Base-by-base conservation (phyloP, 192 early-diverging fungal genomes). In the Chytriomyces hyalinus region DNA sequence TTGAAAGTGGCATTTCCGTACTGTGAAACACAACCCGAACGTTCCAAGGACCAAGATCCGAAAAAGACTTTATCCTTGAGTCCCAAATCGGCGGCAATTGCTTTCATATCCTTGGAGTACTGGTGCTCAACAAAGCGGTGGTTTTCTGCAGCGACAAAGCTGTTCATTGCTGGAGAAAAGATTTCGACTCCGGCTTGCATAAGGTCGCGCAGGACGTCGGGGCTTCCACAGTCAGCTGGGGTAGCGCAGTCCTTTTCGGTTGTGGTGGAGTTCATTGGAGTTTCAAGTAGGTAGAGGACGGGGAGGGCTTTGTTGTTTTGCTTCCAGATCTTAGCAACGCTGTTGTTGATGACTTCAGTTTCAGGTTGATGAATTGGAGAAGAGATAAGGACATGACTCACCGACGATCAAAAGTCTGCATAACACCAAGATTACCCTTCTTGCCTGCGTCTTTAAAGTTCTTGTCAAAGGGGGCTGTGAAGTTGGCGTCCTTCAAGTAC, bases 21-120 rank as follows among this genome's bases (percentile, higher is more conserved):
- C 22, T 70, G 68, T 11, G 68, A 70, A 53, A 45, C 68, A 57
- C 68, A 76, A 10, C 75, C 75, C 13, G 75, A 76, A 26, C 75
- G 13, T 2, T 76, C 75, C 10, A 76, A 26, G 4, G 63, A 66
- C 75, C 75, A 76, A 8, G 75, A 66, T 48, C 75, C 75, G 49
- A 76, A 59, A 47, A 70, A 76, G 65, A 49, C 13, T 26, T 15
- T 24, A 70, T 70, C 26, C 10, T 17, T 45, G 15, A 15, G n/a
- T 26, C 51, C 51, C 2, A 45, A 57, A 47, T 70, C 47, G 0
- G 9, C 13, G 3, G n/a, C 49, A 5, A 70, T 10, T 9, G 68
- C n/a, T 50, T 70, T 70, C 49, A 70, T 15, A 22, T 70, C 49
- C 68, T 70, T 70, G 47, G 68, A 70, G 17, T 22, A 49, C 50